These are phyloP conservation scores for Bipolaris gigantea DNA, from an alignment of 2,329 filamentous ascomycete species.

Conservation along the genomic window DNA sequence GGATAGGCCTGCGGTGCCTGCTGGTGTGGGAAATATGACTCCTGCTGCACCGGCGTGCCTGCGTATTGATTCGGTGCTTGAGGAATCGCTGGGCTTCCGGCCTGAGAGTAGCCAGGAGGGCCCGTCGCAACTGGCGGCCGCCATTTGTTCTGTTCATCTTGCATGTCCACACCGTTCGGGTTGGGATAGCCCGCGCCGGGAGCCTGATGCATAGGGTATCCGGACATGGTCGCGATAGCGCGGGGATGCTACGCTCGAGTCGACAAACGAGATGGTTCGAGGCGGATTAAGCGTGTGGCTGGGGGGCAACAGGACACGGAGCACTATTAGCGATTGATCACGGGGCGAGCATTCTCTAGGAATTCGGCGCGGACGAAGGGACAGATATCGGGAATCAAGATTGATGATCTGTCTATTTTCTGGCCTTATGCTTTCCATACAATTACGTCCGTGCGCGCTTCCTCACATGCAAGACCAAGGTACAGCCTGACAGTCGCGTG, in stretches of 20 bases:
- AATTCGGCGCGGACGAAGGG: slow-evolving; percentile 13
- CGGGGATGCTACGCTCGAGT: slow-evolving; percentile 24
- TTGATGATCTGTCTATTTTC: slow-evolving; percentile 39
- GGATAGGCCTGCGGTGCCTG: slow-evolving; percentile 23
- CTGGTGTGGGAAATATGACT: slow-evolving; percentile 49
- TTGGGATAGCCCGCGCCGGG: slow-evolving; percentile 36
- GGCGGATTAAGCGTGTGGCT: slow-evolving; percentile 21
- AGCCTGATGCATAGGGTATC: slow-evolving; percentile 44
- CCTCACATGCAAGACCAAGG: slow-evolving; percentile 24
- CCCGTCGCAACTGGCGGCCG: slow-evolving; percentile 50
- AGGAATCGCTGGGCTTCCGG: slow-evolving; percentile 36
- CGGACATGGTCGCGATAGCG: slow-evolving; percentile 39
- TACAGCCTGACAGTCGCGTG: slow-evolving; percentile 12
- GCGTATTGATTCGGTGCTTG: slow-evolving; percentile 38
- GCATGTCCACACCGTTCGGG: slow-evolving; percentile 30
- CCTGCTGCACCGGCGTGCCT: slow-evolving; percentile 37
- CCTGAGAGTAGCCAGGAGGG: slow-evolving; percentile 50
- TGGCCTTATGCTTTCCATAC: slow-evolving; percentile 27
- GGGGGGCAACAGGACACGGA: slow-evolving; percentile 14
- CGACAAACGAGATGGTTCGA: slow-evolving; percentile 15
- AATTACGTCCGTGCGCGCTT: slow-evolving; percentile 17
- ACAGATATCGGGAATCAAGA: slow-evolving; percentile 18
- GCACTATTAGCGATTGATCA: slow-evolving; percentile 26
- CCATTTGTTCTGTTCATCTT: slow-evolving; percentile 40
- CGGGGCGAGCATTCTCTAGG: slow-evolving; percentile 12